Evolutionary conservation across 257 asterid species (phyloP), one percentile per base, ranked within the genome.

Genomic region (Lycium ferocissimum): DNA sequence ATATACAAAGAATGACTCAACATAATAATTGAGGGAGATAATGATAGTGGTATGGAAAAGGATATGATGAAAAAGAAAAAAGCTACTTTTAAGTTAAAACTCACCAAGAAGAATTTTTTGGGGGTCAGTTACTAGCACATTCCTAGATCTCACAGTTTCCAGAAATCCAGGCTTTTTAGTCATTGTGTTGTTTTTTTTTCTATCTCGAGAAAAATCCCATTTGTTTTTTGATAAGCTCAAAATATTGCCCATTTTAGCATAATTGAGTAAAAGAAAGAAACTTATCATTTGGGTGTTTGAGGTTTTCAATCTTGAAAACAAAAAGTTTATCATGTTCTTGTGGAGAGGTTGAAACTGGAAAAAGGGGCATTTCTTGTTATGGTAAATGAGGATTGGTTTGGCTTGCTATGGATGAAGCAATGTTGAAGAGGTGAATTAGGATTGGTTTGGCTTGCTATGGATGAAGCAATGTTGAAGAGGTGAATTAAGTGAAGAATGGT

Each of bases 141-240:
- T 91, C 92, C 86, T 94, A 92, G 94, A 93, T 95, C 97, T 93
- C 97, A 87, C 92, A 89, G 86, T 87, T 85, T 45, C 70, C 88
- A 83, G 90, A 92, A 88, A 91, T 90, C 88, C 92, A 89, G 90
- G 86, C 84, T 70, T 69, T 37, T 15, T 37, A 7, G 51, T 37
- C 26, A 37, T 37, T 69, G 26, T 15, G 7, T 69, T 37, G 12
- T 33, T 69, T 15, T 66, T 67, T 35, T 88, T 57, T 86, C 86
- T 86, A 26, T 83, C 84, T 90, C 93, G 84, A 91, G 87, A 90
- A 86, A 89, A 85, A 56, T 88, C 82, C 85, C 80, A 86, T 69
- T 85, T 88, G 84, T 76, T 87, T 62, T 82, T 85, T 85, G 40
- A 37, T 38, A 37, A 69, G 76, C 76, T 37, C 76, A 35, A 35